Conservation (phyloP, 2,329 filamentous ascomycete genomes). For the Thermomyces lanuginosus region DNA sequence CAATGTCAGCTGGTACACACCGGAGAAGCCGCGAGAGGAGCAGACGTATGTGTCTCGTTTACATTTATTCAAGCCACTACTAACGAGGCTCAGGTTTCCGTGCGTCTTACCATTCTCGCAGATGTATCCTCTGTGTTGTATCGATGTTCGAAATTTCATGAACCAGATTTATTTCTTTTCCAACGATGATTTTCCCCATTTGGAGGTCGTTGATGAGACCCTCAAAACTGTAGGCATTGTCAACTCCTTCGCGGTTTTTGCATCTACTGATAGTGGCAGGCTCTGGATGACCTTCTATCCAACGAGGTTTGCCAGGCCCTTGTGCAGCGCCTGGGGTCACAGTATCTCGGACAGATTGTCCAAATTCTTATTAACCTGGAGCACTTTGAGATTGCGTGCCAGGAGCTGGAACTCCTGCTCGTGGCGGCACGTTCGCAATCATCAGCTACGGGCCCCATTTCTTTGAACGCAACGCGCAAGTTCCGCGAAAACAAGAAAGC, state of each 20-base stretch:
- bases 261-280: slow-evolving; percentile 31
- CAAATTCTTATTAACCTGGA: slow-evolving; percentile 96
- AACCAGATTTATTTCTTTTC: slow-evolving; percentile 98
- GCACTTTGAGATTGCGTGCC: slow-evolving; percentile 87
- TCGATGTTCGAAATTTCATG: slow-evolving; percentile 91
- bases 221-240: slow-evolving; percentile 47
- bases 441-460: slow-evolving; percentile 60
- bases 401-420: slow-evolving; percentile 72
- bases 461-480: slow-evolving; percentile 65
- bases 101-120: slow-evolving; percentile 95
- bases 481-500: slow-evolving; percentile 87
- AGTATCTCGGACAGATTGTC: slow-evolving; percentile 94
- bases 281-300: slow-evolving; percentile 85
- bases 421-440: slow-evolving; percentile 70
- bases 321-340: slow-evolving; percentile 72
- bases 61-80: slow-evolving; percentile 8
- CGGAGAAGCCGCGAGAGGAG: slow-evolving; percentile 59
- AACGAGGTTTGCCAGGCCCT: slow-evolving; percentile 82
- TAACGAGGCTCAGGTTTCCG: slow-evolving; percentile 50
- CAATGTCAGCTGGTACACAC: slow-evolving; percentile 89
- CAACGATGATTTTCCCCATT: slow-evolving; percentile 87
- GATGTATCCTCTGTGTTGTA: slow-evolving; percentile 97
- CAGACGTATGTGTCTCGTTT: slow-evolving; percentile 42
- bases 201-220: slow-evolving; percentile 77
- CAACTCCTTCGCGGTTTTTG: slow-evolving; percentile 3